phyloP scores from a whole-genome alignment of 2,329 filamentous ascomycete genomes.

The Colletotrichum melonis region DNA sequence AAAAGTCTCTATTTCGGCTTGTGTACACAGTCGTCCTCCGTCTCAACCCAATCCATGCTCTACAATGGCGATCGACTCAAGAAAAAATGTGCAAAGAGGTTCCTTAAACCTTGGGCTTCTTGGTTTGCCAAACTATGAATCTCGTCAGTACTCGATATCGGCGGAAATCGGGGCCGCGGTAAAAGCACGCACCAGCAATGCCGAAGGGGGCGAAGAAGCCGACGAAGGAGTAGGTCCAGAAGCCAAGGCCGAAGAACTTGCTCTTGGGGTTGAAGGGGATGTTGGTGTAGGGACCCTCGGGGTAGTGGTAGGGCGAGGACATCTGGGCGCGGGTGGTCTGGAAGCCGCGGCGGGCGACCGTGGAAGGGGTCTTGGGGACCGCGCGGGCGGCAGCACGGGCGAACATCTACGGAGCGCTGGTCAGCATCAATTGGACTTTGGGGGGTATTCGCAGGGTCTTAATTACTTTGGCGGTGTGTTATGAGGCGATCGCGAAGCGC shows the following conservation, averaged over 20 bases:
- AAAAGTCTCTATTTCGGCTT: constrained; percentile 46
- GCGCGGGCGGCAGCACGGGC: constrained; percentile 75
- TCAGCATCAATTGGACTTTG: constrained; percentile 45
- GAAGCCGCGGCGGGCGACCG: constrained; percentile 92
- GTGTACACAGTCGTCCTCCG: constrained; percentile 45
- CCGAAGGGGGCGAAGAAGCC: constrained; percentile 73
- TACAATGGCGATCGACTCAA: constrained; percentile 31
- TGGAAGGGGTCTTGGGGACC: constrained; percentile 70
- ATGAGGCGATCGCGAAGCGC: constrained; percentile 25
- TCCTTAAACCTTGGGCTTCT: constrained; percentile 57
- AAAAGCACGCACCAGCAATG: constrained; percentile 66
- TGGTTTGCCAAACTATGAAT: constrained; percentile 60
- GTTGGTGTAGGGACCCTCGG: constrained; percentile 94
- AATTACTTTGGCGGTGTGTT: constrained; percentile 27
- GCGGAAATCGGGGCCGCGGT: background rate
- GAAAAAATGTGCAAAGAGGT: constrained; percentile 2
- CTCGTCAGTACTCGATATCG: constrained; percentile 37
- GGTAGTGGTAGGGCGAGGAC: constrained; percentile 96
- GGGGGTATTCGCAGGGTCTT: background rate
- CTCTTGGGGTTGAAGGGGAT: constrained; percentile 96
- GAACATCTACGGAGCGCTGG: constrained; percentile 77
- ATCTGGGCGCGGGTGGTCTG: constrained; percentile 88
- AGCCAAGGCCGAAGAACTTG: constrained; percentile 84
- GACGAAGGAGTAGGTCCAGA: constrained; percentile 76
- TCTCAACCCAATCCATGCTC: constrained; percentile 38